These are phyloP conservation scores for Termitomyces eurrhizus DNA, from an alignment of 768 basidiomycete species.

Conservation along the genomic window DNA sequence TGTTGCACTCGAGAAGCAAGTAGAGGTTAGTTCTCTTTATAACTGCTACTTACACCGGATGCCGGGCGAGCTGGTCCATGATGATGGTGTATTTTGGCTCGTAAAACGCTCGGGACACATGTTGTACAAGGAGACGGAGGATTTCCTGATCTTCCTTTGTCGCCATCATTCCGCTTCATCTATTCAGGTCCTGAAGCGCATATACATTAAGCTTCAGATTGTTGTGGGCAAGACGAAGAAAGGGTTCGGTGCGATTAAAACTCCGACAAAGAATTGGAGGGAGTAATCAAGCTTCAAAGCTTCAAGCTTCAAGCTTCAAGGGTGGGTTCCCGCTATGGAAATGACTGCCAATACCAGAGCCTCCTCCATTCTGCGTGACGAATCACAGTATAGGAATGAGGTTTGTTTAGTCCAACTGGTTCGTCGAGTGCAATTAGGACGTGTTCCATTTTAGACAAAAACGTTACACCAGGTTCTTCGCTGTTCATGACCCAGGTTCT, in stretches of 20 bases:
- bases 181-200: background rate
- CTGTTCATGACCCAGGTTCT: too few species aligned
- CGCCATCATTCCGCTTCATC: constrained; percentile 1
- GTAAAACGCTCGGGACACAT: constrained; percentile 92
- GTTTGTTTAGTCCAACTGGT: too few species aligned
- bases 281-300: too few species aligned
- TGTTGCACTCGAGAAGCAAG: constrained; percentile 14
- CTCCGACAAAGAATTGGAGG: too few species aligned
- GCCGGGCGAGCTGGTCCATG: constrained; percentile 88
- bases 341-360: too few species aligned
- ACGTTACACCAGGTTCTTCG: too few species aligned
- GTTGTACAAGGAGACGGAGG: constrained; percentile 85
- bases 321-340: too few species aligned
- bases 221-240: background rate
- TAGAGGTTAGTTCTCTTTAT: constrained; percentile 17
- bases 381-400: too few species aligned
- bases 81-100: constrained; percentile 89
- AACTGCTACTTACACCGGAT: constrained; percentile 84
- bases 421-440: too few species aligned
- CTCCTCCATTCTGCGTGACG: too few species aligned
- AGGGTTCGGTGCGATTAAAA: background rate
- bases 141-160: constrained; percentile 80
- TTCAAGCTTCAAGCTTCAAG: too few species aligned
- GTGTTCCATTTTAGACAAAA: too few species aligned
- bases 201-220: background rate